Evolutionary conservation across 495 filamentous ascomycete genomes (phyloP).

Genomic region (Peziza echinospora): DNA sequence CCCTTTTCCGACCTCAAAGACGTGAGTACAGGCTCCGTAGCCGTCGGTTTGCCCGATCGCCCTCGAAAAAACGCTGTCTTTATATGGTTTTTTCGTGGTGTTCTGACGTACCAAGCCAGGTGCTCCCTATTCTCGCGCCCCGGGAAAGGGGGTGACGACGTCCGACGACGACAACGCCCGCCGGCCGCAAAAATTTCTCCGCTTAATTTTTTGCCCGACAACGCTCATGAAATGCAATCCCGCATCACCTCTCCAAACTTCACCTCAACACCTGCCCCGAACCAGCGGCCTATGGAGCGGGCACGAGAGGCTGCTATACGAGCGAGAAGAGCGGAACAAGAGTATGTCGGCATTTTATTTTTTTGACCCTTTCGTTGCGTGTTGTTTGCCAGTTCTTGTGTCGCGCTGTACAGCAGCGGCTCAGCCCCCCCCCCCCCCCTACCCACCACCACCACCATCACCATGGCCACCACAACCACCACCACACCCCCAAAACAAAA

Average conservation of each 20-base stretch:
- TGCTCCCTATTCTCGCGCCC: neutral
- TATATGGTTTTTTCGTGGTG: slow-evolving; percentile 9
- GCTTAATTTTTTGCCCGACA: neutral
- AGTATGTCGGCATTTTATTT: neutral
- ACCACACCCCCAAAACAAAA: too few species aligned
- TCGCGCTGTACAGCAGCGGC: neutral
- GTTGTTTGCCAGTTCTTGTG: neutral
- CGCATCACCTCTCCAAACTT: neutral
- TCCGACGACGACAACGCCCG: neutral
- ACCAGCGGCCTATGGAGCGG: neutral
- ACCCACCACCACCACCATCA: neutral
- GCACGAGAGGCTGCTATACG: neutral
- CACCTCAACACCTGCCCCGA: neutral
- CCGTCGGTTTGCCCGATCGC: slow-evolving; percentile 16
- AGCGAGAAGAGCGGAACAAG: neutral
- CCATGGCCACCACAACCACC: neutral
- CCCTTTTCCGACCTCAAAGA: slow-evolving; percentile 7
- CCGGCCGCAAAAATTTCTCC: too few species aligned
- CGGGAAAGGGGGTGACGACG: neutral
- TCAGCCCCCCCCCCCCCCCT: neutral
- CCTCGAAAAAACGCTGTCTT: slow-evolving; percentile 11
- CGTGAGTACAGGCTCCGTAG: slow-evolving; percentile 13
- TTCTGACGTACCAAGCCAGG: neutral
- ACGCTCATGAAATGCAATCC: neutral
- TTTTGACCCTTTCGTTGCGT: neutral